A percentile compares a stretch with the other conserved stretches of the same genome.
phyloP scores from a whole-genome alignment of 352 stramenopile genomes.

The Pythium myriotylum region DNA sequence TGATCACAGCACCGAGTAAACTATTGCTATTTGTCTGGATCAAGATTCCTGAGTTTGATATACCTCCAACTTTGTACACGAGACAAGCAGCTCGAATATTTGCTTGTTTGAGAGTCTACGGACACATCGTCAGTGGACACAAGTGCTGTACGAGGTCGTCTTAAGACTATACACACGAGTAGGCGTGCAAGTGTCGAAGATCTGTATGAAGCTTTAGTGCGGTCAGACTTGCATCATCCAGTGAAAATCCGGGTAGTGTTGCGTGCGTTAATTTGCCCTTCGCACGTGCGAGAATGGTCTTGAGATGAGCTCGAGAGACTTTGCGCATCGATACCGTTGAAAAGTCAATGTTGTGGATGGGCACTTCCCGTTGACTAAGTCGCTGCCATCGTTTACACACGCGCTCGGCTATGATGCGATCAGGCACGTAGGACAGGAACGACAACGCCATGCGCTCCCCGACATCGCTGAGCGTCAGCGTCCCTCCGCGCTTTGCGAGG shows the following conservation, averaged over 20 bases:
- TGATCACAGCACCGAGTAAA: conserved; percentile 11
- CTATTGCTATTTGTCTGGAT: too few species aligned
- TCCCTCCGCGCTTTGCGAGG: neutral
- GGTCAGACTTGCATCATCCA: conserved; percentile 49
- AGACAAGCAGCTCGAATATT: conserved; percentile 9
- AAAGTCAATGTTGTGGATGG: conserved; percentile 56
- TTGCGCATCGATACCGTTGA: conserved; percentile 31
- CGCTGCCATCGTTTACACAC: conserved; percentile 62
- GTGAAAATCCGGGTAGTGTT: conserved; percentile 42
- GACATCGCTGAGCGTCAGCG: conserved; percentile 40
- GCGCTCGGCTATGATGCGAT: conserved; percentile 48
- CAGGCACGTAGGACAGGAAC: conserved; percentile 54
- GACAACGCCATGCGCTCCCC: conserved; percentile 45
- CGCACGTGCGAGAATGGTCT: conserved; percentile 41
- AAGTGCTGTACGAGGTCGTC: neutral
- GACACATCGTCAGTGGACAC: too few species aligned
- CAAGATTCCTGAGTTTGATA: neutral
- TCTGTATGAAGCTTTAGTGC: conserved; percentile 37
- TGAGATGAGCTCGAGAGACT: conserved; percentile 39
- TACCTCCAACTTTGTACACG: conserved; percentile 13
- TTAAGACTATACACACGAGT: conserved; percentile 36
- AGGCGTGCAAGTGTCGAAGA: conserved; percentile 48
- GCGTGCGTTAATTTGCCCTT: conserved; percentile 37
- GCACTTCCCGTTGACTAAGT: conserved; percentile 42
- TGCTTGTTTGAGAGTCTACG: conserved; percentile 20